Base-by-base conservation (phyloP, 768 basidiomycete species). In the Pholiota conissans region DNA sequence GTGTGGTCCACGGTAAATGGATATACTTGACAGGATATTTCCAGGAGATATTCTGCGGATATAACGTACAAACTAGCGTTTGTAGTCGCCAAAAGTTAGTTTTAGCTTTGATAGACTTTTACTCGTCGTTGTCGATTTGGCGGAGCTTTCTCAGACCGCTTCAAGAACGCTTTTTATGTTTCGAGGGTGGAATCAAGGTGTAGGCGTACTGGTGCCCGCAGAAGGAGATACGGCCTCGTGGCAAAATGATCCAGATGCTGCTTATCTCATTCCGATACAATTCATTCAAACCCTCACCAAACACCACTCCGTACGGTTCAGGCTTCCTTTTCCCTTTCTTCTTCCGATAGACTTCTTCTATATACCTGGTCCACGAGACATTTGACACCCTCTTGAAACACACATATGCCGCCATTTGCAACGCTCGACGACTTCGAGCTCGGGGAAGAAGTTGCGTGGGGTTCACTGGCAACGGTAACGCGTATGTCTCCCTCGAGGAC, bases 361-460 rank as follows among this genome's bases (percentile, higher is more conserved):
- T 16, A 29, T 24, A 29, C 50, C 30, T 32, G 7, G 26, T 22
- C 53, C 28, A 32, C 53, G 42, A 32, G 53, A 32, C 29, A 45
- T 24, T 24, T n/a, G n/a, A 26, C 27, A 32, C 7, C 30, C 46
- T 46, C 42, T 45, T 22, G 59, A 54, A 50, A 40, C 60, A 40
- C 48, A 51, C 48, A 51, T 42, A 26, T 54, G 58, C 40, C 45
- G 30, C 57, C 64, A 8, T 58, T 54, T 47, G 60, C 68, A 11
- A 58, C 61, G 37, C 57, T 71, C 37, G 60, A 62, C 28, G 68
- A 68, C 60, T 71, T 70, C 24, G 67, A 68, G 53, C 63, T 69
- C 27, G 67, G 65, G 16, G 69, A 69, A 54, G 69, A 69, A 59
- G 61, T 69, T 49, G 70, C 69, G 34, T 71, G 67, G 69, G 70